phyloP scores from a whole-genome alignment of 257 asterid genomes.

The Solanum sejunctum region DNA sequence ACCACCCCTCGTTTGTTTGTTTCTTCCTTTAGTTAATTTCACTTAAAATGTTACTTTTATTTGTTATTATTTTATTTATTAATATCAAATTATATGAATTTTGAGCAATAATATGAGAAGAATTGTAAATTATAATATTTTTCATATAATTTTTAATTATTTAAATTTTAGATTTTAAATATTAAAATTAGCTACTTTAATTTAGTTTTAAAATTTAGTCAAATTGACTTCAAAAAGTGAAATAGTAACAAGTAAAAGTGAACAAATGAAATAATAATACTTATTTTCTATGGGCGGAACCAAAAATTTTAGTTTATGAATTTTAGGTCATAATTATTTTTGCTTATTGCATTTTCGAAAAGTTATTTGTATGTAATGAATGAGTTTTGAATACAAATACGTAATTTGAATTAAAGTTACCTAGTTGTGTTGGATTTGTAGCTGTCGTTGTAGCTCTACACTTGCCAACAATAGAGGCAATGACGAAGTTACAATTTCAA shows the following conservation, averaged over 20 bases:
- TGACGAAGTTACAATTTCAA: neutral
- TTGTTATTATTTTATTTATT: too few relatives aligned
- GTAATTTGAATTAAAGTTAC: neutral
- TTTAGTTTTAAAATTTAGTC: too few relatives aligned
- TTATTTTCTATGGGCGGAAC: neutral
- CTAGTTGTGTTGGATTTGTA: neutral
- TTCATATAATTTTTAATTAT: too few relatives aligned
- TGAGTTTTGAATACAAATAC: neutral
- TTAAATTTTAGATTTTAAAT: too few relatives aligned
- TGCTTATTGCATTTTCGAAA: neutral
- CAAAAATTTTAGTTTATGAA: neutral
- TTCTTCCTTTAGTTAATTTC: neutral
- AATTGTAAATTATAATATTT: too few relatives aligned
- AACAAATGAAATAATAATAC: too few relatives aligned
- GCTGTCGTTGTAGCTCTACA: neutral
- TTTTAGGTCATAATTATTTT: neutral
- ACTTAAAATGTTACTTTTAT: neutral
- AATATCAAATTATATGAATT: too few relatives aligned
- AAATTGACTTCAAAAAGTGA: too few relatives aligned
- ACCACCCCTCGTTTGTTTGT: constrained; percentile 8
- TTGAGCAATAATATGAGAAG: too few relatives aligned
- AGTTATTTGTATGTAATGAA: neutral
- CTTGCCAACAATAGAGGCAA: neutral
- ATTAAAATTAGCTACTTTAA: too few relatives aligned
- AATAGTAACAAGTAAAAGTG: too few relatives aligned